These are phyloP conservation scores for Geosmithia putterillii DNA, from an alignment of 2,329 filamentous ascomycete genomes.

Conservation along the genomic window DNA sequence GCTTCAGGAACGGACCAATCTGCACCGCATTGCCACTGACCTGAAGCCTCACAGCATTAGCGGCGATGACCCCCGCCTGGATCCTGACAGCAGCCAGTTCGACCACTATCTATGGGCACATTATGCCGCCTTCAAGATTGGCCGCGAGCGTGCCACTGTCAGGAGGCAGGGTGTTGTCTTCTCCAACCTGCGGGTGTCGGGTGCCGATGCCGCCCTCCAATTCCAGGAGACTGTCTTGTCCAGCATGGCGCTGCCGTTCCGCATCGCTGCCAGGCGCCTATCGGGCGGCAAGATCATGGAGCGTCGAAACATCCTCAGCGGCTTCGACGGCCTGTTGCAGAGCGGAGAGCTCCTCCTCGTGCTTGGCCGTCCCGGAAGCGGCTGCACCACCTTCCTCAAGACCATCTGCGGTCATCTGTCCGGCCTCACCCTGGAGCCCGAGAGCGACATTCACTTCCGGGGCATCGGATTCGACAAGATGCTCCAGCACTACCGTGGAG, in stretches of 20 bases:
- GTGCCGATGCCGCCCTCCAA: conserved; percentile 54
- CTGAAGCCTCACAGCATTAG: too few relatives aligned
- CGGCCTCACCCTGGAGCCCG: conserved; percentile 38
- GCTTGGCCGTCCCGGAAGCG: conserved; percentile 52
- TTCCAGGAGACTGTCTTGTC: conserved; percentile 59
- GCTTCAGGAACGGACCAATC: too few relatives aligned
- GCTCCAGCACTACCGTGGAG: conserved; percentile 49
- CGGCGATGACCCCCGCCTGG: too few relatives aligned
- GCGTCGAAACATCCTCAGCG: conserved; percentile 47
- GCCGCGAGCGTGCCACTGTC: too few relatives aligned
- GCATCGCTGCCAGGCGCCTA: conserved; percentile 43
- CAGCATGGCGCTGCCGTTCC: conserved; percentile 43
- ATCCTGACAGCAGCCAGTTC: too few relatives aligned
- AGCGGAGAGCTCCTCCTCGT: conserved; percentile 58
- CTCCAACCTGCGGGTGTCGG: conserved; percentile 54
- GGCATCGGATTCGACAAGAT: conserved; percentile 42
- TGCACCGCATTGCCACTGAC: too few relatives aligned
- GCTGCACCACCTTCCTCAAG: conserved; percentile 54
- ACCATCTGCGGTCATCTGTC: conserved; percentile 47
- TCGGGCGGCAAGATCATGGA: conserved; percentile 31
- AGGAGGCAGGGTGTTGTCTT: too few relatives aligned
- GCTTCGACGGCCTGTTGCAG: conserved; percentile 52
- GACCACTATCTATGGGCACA: too few relatives aligned
- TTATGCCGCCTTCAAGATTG: too few relatives aligned
- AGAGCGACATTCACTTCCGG: conserved; percentile 47